These are phyloP conservation scores for Paramecium tetraurelia DNA, from an alignment of 73 alveolate genomes.

Conservation along the genomic window DNA sequence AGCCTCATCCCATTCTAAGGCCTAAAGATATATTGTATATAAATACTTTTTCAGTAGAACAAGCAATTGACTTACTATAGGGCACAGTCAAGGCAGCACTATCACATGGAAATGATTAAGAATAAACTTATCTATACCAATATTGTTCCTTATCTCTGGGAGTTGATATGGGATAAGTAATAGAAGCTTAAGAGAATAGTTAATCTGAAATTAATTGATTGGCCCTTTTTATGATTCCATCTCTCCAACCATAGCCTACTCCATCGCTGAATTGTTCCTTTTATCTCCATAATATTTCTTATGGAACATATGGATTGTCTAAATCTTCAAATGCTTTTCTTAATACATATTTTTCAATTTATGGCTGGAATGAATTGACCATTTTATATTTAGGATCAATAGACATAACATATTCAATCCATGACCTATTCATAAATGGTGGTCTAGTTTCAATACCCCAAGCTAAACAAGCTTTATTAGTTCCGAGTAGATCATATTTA, in stretches of 20 bases:
- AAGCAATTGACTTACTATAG: constrained; percentile 53
- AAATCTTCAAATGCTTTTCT: constrained; percentile 82
- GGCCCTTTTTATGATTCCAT: constrained; percentile 66
- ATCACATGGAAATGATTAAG: constrained; percentile 65
- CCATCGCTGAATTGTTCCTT: constrained; percentile 90
- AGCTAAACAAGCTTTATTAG: constrained; percentile 63
- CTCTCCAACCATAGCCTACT: constrained; percentile 89
- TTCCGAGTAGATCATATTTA: constrained; percentile 66
- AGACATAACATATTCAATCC: constrained; percentile 72
- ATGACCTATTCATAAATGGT: constrained; percentile 81
- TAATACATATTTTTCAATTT: constrained; percentile 70
- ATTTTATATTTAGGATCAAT: constrained; percentile 68
- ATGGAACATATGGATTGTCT: constrained; percentile 78
- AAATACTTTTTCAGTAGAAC: constrained; percentile 59
- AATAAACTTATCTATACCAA: constrained; percentile 68
- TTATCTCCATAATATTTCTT: constrained; percentile 85
- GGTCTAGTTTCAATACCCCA: constrained; percentile 80
- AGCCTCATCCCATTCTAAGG: constrained; percentile 65
- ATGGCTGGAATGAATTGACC: constrained; percentile 46
- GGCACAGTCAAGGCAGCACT: constrained; percentile 66
- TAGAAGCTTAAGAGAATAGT: constrained; percentile 49
- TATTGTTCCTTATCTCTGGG: constrained; percentile 72
- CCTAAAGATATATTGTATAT: neutral
- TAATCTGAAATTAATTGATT: constrained; percentile 64
- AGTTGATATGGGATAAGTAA: constrained; percentile 57